Evolutionary conservation across 257 asterid genomes (phyloP), one percentile per base, ranked within the genome.

Genomic region (Plantago major): DNA sequence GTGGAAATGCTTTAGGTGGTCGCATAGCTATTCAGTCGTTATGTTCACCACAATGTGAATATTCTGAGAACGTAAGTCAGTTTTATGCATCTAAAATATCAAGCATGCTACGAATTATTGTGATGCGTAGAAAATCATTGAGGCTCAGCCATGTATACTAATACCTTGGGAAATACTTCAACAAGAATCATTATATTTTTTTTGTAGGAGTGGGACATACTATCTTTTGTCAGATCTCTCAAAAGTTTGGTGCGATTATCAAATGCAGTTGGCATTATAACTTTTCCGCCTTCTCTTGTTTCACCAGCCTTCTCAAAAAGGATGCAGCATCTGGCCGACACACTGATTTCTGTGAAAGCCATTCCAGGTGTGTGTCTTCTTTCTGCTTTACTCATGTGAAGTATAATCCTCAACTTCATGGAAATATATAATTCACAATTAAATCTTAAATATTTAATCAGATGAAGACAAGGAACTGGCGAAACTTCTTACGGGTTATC

Each of bases 381-480:
- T 22, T 33, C 40, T 33, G 40, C 0, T 33, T 33, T 33, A 5
- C 7, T 5, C 8, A 33, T 33, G 8, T 7, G 40, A 33, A 33
- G 40, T 33, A 33, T 14, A 22, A 51, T 14, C 17, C 9, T 11
- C 42, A 33, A 48, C 51, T 30, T 0, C 12, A 15, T 40, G 40
- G 51, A 68, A 59, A 65, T 43, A n/a, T n/a, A 16, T 12, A 42
- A 58, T 60, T 40, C 44, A 59, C 30, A n/a, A 71, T 55, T 63
- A 38, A 59, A 46, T 66, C 59, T 75, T 70, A 57, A 4, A 22
- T 52, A 18, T 52, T 22, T 12, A 42, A 69, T 55, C 82, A 93
- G 99, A 89, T 62, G 99, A 93, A 77, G 95, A 93, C 81, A 89
- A 85, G 84, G 96, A 89, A 67, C 79, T 93, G 71, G 94, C 94